Conservation (phyloP, 78 protist species). For the Dictyostelium capitatum region DNA sequence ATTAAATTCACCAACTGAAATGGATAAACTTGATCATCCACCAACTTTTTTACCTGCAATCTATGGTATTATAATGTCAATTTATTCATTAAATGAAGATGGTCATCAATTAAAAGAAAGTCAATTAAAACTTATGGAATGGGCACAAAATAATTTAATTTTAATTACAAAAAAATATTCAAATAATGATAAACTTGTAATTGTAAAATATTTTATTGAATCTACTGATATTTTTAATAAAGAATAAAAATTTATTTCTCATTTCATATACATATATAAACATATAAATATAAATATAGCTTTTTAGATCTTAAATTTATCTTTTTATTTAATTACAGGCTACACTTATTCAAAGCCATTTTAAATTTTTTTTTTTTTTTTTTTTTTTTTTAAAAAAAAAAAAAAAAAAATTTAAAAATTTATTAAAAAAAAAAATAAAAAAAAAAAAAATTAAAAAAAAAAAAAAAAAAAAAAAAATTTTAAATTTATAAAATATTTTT, state of each 20-base stretch:
- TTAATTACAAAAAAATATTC: constrained; percentile 24
- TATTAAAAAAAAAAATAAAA: no score
- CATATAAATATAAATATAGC: no score
- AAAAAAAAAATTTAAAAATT: no score
- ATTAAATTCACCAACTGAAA: constrained; percentile 35
- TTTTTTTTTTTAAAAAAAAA: no score
- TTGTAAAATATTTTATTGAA: constrained; percentile 24
- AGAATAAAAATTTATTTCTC: constrained; percentile 22
- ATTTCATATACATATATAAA: no score
- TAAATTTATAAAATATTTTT: no score
- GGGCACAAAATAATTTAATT: constrained; percentile 44
- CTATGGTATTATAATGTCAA: constrained; percentile 72
- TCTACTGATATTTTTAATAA: constrained; percentile 23
- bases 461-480: no score
- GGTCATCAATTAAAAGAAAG: background rate
- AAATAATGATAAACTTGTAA: background rate
- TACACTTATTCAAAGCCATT: no score
- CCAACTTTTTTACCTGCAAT: constrained; percentile 55
- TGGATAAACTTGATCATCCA: constrained; percentile 2
- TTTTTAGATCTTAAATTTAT: no score
- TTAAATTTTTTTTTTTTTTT: no score
- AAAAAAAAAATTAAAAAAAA: no score
- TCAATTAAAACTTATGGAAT: constrained; percentile 53
- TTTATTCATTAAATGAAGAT: constrained; percentile 29
- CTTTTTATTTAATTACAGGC: no score